These are phyloP conservation scores for Pichia phayaonensis DNA, from an alignment of 805 yeast genomes.

Conservation along the genomic window DNA sequence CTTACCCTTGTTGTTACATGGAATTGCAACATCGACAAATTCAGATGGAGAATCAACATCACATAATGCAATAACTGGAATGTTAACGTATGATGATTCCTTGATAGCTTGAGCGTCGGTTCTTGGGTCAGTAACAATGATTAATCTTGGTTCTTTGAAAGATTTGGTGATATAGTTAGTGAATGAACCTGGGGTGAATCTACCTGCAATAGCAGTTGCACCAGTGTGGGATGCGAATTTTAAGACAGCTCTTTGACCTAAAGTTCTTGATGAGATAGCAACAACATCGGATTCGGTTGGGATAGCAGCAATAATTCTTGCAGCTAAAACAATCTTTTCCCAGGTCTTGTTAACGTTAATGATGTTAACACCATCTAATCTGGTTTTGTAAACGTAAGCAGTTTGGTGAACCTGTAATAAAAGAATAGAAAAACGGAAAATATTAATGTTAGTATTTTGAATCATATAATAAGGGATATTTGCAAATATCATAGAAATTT, in stretches of 20 bases:
- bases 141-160: slow-evolving; percentile 99
- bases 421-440: slow-evolving; percentile 7
- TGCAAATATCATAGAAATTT: too few relatives aligned
- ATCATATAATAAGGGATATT: not conserved
- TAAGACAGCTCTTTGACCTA: slow-evolving; percentile 99
- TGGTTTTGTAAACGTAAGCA: slow-evolving; percentile 94
- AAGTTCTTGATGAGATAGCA: slow-evolving; percentile 98
- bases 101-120: slow-evolving; percentile 99
- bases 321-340: slow-evolving; percentile 99
- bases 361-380: slow-evolving; percentile 99
- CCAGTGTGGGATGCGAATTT: slow-evolving; percentile 99
- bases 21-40: slow-evolving; percentile 98
- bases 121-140: slow-evolving; percentile 99
- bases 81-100: slow-evolving; percentile 99
- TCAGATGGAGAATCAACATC: slow-evolving; percentile 99
- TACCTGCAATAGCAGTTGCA: slow-evolving; percentile 99
- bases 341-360: slow-evolving; percentile 99
- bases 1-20: slow-evolving; percentile 99
- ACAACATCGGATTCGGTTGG: slow-evolving; percentile 98
- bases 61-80: slow-evolving; percentile 98
- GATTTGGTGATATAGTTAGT: slow-evolving; percentile 99
- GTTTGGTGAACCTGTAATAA: slow-evolving; percentile 78
- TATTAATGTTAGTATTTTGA: slow-evolving; percentile 13
- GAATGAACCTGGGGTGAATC: slow-evolving; percentile 99
- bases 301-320: slow-evolving; percentile 98